phyloP scores from a whole-genome alignment of 257 asterid species.

The Nicotiana tabacum region DNA sequence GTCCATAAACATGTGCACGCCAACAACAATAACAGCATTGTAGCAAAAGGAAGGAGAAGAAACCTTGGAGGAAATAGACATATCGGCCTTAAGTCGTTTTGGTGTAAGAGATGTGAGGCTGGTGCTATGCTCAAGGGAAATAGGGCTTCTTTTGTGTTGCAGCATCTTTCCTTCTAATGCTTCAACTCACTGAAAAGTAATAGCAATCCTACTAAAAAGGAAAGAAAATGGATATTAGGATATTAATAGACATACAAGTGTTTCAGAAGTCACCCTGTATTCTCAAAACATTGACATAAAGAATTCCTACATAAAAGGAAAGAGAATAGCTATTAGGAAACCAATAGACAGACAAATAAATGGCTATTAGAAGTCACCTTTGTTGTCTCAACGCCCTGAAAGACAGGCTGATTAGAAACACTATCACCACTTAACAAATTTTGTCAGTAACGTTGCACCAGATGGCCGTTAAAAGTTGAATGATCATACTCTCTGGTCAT shows the following conservation, averaged over 20 bases:
- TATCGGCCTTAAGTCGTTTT: slow-evolving; percentile 56
- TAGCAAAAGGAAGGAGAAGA: slow-evolving; percentile 1
- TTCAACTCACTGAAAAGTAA: slow-evolving; percentile 20
- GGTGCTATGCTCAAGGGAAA: slow-evolving; percentile 51
- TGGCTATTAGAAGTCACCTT: background rate
- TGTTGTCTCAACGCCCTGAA: background rate
- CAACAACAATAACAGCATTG: background rate
- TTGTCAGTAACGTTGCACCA: background rate
- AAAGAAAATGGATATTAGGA: background rate
- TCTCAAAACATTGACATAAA: background rate
- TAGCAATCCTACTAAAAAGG: background rate
- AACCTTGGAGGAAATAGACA: slow-evolving; percentile 69
- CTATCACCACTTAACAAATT: background rate
- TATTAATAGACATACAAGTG: background rate
- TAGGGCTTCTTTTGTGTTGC: slow-evolving; percentile 67
- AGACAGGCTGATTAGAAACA: background rate
- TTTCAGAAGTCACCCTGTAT: background rate
- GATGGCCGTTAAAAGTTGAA: background rate
- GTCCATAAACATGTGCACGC: background rate
- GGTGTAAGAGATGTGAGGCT: slow-evolving; percentile 49
- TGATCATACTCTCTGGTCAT: background rate
- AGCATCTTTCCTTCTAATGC: slow-evolving; percentile 47
- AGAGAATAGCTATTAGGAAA: background rate
- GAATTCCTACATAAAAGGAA: background rate
- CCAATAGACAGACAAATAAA: background rate